Conservation (phyloP, 805 yeast genomes). For the Monosporozyma siamensis region DNA sequence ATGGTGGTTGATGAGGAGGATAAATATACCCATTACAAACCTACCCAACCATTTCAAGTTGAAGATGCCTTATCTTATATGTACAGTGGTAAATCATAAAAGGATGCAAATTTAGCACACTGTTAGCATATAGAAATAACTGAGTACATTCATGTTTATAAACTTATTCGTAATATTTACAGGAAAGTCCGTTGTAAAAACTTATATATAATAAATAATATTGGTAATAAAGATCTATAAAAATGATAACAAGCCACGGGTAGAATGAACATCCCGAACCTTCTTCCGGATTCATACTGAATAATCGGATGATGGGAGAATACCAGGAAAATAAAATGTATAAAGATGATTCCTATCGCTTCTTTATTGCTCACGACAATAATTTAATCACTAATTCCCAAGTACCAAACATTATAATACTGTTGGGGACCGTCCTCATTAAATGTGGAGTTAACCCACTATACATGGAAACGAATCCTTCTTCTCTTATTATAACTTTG, state of each 20-base stretch:
- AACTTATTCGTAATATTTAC: conserved; percentile 2
- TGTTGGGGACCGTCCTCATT: conserved; percentile 93
- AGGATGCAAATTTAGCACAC: neutral
- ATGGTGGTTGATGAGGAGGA: conserved; percentile 37
- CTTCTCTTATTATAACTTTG: conserved; percentile 76
- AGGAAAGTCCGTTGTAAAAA: conserved; percentile 2
- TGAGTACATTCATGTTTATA: neutral
- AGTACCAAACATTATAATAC: conserved; percentile 97
- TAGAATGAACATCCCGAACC: too few species aligned
- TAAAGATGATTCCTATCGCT: neutral
- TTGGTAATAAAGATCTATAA: neutral
- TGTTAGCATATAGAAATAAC: neutral
- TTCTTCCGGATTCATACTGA: neutral
- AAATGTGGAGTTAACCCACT: conserved; percentile 97
- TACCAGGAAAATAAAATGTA: neutral
- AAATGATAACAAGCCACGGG: too few species aligned
- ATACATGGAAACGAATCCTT: conserved; percentile 87
- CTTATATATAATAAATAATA: neutral
- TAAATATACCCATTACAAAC: conserved; percentile 41
- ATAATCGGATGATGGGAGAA: neutral
- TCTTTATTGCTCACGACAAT: conserved; percentile 31
- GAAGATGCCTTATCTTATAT: conserved; percentile 37
- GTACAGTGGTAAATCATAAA: conserved; percentile 33
- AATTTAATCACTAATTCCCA: conserved; percentile 78
- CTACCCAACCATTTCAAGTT: conserved; percentile 26